phyloP scores from a whole-genome alignment of 192 early-diverging fungal species.

The Linnemannia zychae region DNA sequence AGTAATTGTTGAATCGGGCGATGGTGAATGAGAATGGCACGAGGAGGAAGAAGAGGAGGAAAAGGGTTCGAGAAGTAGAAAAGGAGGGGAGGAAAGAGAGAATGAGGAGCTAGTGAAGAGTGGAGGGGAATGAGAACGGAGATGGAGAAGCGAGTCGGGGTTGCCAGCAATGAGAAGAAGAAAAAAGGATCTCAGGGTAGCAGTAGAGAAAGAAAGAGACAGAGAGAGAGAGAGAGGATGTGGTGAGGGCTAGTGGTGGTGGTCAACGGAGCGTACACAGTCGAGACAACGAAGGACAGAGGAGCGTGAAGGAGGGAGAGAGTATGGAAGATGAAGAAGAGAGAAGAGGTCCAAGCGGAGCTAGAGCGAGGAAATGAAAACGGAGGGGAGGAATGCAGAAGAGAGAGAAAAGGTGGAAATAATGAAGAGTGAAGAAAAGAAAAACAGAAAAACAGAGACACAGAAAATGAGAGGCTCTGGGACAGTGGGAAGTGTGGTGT shows the following conservation, averaged over 20 bases:
- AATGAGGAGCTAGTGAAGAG: not conserved
- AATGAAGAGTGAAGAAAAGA: not conserved
- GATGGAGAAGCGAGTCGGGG: not conserved
- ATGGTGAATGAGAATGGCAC: not conserved
- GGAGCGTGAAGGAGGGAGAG: not conserved
- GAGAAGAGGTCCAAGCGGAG: not conserved
- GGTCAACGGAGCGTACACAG: too few species aligned
- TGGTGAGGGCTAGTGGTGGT: too few species aligned
- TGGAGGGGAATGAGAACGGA: not conserved
- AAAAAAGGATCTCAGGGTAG: too few species aligned
- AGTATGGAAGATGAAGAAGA: not conserved
- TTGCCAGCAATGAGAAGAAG: not conserved
- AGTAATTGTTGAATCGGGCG: not conserved
- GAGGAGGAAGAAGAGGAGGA: not conserved
- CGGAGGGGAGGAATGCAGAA: not conserved
- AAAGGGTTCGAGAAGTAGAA: too few species aligned
- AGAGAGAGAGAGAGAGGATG: not conserved
- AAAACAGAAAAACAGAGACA: not conserved
- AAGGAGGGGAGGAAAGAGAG: not conserved
- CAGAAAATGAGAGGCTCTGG: not conserved
- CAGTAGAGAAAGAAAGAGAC: not conserved
- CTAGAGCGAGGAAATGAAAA: not conserved
- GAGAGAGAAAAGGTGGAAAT: not conserved
- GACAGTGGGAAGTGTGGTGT: not conserved
- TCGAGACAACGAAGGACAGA: not conserved